Evolutionary conservation across 768 basidiomycete genomes (phyloP).

Genomic region (Lactifluus rugatus): DNA sequence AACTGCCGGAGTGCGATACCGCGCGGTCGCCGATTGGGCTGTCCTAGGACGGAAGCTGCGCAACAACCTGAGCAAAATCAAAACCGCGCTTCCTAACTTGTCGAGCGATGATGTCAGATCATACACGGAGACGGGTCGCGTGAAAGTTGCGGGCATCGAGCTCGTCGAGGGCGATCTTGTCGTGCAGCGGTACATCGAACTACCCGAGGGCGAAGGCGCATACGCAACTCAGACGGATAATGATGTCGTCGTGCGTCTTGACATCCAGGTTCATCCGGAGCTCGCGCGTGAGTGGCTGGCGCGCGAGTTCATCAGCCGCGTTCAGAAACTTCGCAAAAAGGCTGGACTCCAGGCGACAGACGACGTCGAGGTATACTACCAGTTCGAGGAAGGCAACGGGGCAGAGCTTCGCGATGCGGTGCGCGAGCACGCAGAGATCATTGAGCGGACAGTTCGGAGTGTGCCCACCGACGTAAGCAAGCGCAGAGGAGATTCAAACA

Average conservation of each 20-base stretch:
- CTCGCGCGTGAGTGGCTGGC: slow-evolving; percentile 82
- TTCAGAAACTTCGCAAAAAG: slow-evolving; percentile 93
- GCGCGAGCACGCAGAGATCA: slow-evolving; percentile 52
- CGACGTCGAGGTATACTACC: slow-evolving; percentile 82
- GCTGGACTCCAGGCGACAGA: slow-evolving; percentile 93
- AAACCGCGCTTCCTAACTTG: slow-evolving; percentile 74
- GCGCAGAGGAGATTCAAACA: slow-evolving; percentile 36
- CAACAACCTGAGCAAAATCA: slow-evolving; percentile 83
- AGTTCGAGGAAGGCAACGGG: slow-evolving; percentile 60
- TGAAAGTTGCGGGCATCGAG: slow-evolving; percentile 83
- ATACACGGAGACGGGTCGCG: slow-evolving; percentile 64
- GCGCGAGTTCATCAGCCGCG: slow-evolving; percentile 82
- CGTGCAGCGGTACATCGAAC: slow-evolving; percentile 84
- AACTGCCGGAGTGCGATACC: slow-evolving; percentile 80
- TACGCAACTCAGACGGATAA: slow-evolving; percentile 84
- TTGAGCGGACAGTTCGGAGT: slow-evolving; percentile 66
- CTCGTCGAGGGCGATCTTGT: slow-evolving; percentile 85
- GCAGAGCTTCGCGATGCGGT: slow-evolving; percentile 57
- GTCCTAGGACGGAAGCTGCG: slow-evolving; percentile 88
- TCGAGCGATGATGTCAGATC: slow-evolving; percentile 74
- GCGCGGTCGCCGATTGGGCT: slow-evolving; percentile 90
- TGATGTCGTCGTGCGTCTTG: slow-evolving; percentile 90
- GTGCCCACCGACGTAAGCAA: slow-evolving; percentile 52
- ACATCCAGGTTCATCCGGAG: slow-evolving; percentile 80
- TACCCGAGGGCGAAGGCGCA: slow-evolving; percentile 48